A percentile compares a stretch with the other conserved stretches of the same genome.
These are phyloP conservation scores for Botrytis elliptica DNA, from an alignment of 2,329 filamentous ascomycete genomes.

Conservation along the genomic window DNA sequence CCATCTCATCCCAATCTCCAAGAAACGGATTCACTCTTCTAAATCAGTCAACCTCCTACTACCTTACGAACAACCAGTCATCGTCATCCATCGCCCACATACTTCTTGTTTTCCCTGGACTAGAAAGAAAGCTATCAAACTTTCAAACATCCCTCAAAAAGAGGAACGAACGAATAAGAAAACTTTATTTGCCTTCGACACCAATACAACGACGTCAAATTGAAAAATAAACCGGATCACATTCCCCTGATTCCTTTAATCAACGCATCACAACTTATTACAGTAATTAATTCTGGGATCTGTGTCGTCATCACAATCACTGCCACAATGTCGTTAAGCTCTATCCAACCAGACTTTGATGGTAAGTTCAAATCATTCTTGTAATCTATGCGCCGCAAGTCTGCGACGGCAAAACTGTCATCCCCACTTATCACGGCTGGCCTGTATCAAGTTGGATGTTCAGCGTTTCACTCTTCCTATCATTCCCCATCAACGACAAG, in stretches of 20 bases:
- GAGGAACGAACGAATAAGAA: not conserved
- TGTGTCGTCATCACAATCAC: constrained; percentile 19
- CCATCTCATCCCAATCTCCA: not conserved
- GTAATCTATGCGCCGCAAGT: constrained; percentile 30
- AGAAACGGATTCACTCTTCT: not conserved
- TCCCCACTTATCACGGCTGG: constrained; percentile 35
- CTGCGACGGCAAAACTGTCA: constrained; percentile 28
- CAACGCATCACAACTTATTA: constrained; percentile 7
- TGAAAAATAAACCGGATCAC: not conserved
- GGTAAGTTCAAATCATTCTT: constrained; percentile 32
- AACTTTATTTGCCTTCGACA: not conserved
- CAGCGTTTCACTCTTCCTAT: constrained; percentile 34
- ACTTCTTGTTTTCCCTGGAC: not conserved
- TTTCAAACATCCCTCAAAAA: not conserved
- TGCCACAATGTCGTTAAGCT: constrained; percentile 35
- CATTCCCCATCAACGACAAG: constrained; percentile 30
- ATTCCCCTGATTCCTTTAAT: not conserved
- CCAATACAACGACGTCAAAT: not conserved
- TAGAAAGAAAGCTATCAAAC: not conserved
- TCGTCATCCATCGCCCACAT: not conserved
- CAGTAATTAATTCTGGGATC: not conserved
- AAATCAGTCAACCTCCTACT: not conserved
- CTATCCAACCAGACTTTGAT: constrained; percentile 35
- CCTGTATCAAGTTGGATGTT: constrained; percentile 37
- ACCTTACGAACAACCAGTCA: not conserved